phyloP scores from a whole-genome alignment of 495 filamentous ascomycete genomes.

The Physcia stellaris region DNA sequence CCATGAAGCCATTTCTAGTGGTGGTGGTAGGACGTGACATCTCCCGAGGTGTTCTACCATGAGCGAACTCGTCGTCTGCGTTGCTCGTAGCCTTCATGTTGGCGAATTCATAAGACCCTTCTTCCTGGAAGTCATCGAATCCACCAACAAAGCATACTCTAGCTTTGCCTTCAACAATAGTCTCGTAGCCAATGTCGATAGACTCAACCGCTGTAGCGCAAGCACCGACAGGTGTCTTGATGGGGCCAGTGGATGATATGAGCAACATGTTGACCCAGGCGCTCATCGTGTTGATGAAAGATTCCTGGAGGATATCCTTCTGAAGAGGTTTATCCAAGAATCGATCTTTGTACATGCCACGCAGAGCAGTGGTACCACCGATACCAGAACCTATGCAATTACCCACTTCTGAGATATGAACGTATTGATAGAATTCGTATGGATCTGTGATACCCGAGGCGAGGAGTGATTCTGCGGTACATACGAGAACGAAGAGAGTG shows the following conservation, averaged over 20 bases:
- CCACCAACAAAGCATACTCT: constrained; percentile 95
- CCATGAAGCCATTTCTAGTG: constrained; percentile 96
- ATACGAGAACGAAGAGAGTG: constrained; percentile 86
- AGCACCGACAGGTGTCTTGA: constrained; percentile 96
- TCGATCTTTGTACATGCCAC: constrained; percentile 97
- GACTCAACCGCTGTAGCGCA: constrained; percentile 97
- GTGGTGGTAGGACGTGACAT: constrained; percentile 98
- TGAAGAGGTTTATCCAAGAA: constrained; percentile 96
- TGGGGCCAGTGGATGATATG: constrained; percentile 89
- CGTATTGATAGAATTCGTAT: constrained; percentile 99
- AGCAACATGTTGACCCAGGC: constrained; percentile 99
- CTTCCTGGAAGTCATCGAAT: constrained; percentile 98
- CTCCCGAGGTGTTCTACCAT: constrained; percentile 87
- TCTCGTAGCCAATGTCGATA: constrained; percentile 93
- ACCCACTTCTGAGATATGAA: constrained; percentile 93
- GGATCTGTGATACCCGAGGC: constrained; percentile 96
- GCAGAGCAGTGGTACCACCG: constrained; percentile 79
- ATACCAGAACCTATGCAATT: constrained; percentile 98
- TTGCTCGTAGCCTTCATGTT: constrained; percentile 99
- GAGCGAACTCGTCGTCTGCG: constrained; percentile 86
- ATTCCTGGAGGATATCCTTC: constrained; percentile 98
- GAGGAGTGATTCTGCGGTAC: constrained; percentile 79
- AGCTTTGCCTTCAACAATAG: constrained; percentile 94
- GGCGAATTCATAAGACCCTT: constrained; percentile 98
- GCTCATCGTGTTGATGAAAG: constrained; percentile 99